Conservation (phyloP, 1,284 basidiomycete species). For the Apiotrichum mycotoxinovorans region DNA sequence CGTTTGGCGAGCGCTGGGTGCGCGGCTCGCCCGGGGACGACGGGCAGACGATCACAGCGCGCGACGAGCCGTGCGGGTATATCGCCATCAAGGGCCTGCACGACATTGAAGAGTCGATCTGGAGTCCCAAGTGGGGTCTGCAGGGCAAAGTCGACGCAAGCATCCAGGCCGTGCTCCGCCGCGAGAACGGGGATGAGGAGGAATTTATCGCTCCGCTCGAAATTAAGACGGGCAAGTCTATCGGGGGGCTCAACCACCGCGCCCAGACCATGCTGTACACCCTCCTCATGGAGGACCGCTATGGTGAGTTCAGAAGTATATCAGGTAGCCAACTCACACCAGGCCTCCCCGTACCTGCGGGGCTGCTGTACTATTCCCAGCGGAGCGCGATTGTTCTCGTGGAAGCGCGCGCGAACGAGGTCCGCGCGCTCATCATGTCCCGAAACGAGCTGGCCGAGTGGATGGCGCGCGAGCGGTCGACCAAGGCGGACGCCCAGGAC, state of each 20-base stretch:
- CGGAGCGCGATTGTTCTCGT: conserved; percentile 81
- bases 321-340: not conserved
- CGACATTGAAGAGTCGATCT: conserved; percentile 95
- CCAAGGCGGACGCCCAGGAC: conserved; percentile 9
- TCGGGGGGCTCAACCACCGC: conserved; percentile 81
- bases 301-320: conserved; percentile 55
- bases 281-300: conserved; percentile 83
- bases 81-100: conserved; percentile 71
- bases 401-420: conserved; percentile 70
- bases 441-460: conserved; percentile 83
- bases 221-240: conserved; percentile 85
- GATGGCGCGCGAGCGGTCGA: conserved; percentile 49
- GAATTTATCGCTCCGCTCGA: conserved; percentile 65
- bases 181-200: conserved; percentile 21
- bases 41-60: conserved; percentile 8
- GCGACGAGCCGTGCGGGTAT: conserved; percentile 27
- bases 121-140: conserved; percentile 89
- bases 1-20: conserved; percentile 45
- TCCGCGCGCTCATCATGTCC: conserved; percentile 73
- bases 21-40: conserved; percentile 20
- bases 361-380: conserved; percentile 91
- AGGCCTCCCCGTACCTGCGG: conserved; percentile 55
- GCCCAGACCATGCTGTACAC: conserved; percentile 99
- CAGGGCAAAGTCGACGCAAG: conserved; percentile 95
- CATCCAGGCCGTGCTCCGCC: conserved; percentile 64